A percentile compares a stretch with the other conserved stretches of the same genome.
These are phyloP conservation scores for Teratosphaeria epicoccoides DNA, from an alignment of 2,329 filamentous ascomycete genomes.

Conservation along the genomic window DNA sequence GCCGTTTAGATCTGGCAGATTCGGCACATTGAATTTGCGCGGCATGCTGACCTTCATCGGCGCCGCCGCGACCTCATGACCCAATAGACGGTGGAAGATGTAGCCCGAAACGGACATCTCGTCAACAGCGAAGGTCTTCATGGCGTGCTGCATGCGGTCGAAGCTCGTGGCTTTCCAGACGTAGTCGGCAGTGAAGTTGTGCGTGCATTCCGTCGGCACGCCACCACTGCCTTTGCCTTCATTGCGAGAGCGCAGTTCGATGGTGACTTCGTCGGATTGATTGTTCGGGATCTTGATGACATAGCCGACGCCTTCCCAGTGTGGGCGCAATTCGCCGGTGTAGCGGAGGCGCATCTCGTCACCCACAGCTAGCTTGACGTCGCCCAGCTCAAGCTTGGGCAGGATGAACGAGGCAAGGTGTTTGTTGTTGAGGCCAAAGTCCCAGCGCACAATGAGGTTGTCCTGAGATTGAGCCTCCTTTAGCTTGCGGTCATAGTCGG, in stretches of 20 bases:
- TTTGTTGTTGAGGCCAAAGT: slow-evolving; percentile 93
- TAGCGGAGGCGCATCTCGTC: slow-evolving; percentile 98
- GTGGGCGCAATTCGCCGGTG: slow-evolving; percentile 79
- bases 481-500: slow-evolving; percentile 96
- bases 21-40: slow-evolving; percentile 92
- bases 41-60: slow-evolving; percentile 94
- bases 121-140: slow-evolving; percentile 97
- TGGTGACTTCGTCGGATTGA: slow-evolving; percentile 91
- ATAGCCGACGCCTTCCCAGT: slow-evolving; percentile 97
- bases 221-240: slow-evolving; percentile 48
- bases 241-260: slow-evolving; percentile 76
- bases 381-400: slow-evolving; percentile 92
- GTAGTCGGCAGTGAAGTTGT: slow-evolving; percentile 97
- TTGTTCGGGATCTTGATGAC: slow-evolving; percentile 99
- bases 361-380: slow-evolving; percentile 94
- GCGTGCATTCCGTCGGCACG: slow-evolving; percentile 88
- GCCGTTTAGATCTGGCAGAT: slow-evolving; percentile 84
- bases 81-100: slow-evolving; percentile 93
- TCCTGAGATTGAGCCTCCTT: slow-evolving; percentile 98
- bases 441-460: slow-evolving; percentile 87
- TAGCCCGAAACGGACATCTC: slow-evolving; percentile 98
- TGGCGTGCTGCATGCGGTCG: slow-evolving; percentile 96
- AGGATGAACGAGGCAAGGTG: slow-evolving; percentile 90
- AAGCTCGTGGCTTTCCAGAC: slow-evolving; percentile 99
- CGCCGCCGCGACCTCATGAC: slow-evolving; percentile 85